phyloP scores from a whole-genome alignment of 129 eudicot species.

The Flaveria sonorensis region DNA sequence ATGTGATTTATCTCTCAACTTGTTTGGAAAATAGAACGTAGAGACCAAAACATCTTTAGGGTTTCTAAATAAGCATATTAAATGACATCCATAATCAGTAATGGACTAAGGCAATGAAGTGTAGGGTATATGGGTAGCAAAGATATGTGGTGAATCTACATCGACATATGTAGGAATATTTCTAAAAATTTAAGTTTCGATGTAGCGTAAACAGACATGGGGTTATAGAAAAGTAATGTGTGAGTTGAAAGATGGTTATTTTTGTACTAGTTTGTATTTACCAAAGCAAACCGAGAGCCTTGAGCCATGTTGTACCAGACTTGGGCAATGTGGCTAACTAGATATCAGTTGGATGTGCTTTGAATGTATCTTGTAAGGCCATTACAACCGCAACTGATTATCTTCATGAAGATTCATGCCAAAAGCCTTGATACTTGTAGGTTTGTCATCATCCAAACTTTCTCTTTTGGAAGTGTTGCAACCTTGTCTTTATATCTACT shows the following conservation, averaged over 20 bases:
- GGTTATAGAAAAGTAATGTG: conserved; percentile 26
- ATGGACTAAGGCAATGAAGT: conserved; percentile 31
- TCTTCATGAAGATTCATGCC: conserved; percentile 12
- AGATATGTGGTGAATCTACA: conserved; percentile 20
- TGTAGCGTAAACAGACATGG: conserved; percentile 27
- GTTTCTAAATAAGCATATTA: conserved; percentile 35
- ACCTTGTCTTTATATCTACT: conserved; percentile 25
- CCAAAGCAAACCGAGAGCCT: conserved; percentile 36
- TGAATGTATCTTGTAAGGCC: conserved; percentile 27
- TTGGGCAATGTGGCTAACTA: conserved; percentile 32
- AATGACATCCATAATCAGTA: background rate
- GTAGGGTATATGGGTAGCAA: conserved; percentile 34
- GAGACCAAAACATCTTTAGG: conserved; percentile 47
- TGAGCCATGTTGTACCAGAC: conserved; percentile 47
- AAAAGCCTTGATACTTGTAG: conserved; percentile 36
- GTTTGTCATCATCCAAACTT: conserved; percentile 17
- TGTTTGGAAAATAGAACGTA: conserved; percentile 37
- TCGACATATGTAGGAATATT: conserved; percentile 14
- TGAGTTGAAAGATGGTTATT: conserved; percentile 13
- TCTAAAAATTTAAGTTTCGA: conserved; percentile 17
- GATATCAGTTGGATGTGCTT: conserved; percentile 33
- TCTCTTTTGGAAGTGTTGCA: conserved; percentile 24
- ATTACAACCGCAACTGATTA: conserved; percentile 12
- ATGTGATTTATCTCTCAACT: conserved; percentile 20
- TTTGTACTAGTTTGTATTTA: conserved; percentile 15